phyloP scores from a whole-genome alignment of 495 filamentous ascomycete genomes.

The Podospora didyma region DNA sequence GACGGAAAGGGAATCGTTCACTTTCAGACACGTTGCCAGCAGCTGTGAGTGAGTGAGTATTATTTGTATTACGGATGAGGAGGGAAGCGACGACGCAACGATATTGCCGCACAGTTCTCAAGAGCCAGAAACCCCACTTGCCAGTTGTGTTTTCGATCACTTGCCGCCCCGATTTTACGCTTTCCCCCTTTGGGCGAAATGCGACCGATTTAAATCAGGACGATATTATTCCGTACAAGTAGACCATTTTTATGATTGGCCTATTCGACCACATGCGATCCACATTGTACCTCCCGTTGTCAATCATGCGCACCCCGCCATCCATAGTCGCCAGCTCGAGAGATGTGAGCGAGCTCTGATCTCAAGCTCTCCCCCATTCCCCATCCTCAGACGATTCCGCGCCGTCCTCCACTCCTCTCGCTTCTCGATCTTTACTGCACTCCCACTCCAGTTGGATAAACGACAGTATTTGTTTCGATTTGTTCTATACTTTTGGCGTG shows the following conservation, averaged over 20 bases:
- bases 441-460: slow-evolving; percentile 6
- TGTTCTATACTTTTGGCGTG: slow-evolving; percentile 20
- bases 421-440: slow-evolving; percentile 20
- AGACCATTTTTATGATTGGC: slow-evolving; percentile 43
- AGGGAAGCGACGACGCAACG: not conserved
- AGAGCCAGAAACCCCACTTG: not conserved
- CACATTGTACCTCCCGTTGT: slow-evolving; percentile 34
- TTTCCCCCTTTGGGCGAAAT: slow-evolving; percentile 30
- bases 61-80: too few species aligned
- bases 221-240: slow-evolving; percentile 22
- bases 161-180: slow-evolving; percentile 24
- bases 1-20: too few species aligned
- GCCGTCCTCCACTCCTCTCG: slow-evolving; percentile 36
- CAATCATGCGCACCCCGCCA: slow-evolving; percentile 34
- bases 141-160: slow-evolving; percentile 20
- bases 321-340: slow-evolving; percentile 7
- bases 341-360: slow-evolving; percentile 27
- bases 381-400: slow-evolving; percentile 21
- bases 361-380: slow-evolving; percentile 32
- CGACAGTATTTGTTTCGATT: slow-evolving; percentile 7
- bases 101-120: not conserved
- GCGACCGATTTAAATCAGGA: slow-evolving; percentile 24
- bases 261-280: slow-evolving; percentile 31
- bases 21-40: too few species aligned
- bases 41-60: too few species aligned